phyloP scores from a whole-genome alignment of 192 early-diverging fungal genomes.

The Mortierella claussenii region DNA sequence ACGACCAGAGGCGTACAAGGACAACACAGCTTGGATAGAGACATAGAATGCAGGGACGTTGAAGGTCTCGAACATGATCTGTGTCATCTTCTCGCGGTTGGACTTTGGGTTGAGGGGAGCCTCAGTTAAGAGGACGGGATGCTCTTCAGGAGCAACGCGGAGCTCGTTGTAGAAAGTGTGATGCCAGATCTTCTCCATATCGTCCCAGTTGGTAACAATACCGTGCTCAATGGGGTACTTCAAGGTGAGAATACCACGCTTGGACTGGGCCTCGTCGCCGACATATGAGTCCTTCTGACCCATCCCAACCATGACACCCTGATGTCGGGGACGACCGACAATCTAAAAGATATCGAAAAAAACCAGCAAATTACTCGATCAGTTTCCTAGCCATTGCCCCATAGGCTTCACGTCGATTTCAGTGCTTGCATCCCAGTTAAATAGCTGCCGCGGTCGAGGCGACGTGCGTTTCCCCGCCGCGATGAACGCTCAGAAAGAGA shows the following conservation, averaged over 20 bases:
- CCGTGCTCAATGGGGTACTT: conserved; percentile 93
- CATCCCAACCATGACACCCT: conserved; percentile 92
- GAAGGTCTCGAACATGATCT: conserved; percentile 99
- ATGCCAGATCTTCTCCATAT: conserved; percentile 97
- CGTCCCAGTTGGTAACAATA: conserved; percentile 94
- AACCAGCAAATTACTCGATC: not conserved
- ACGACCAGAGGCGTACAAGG: conserved; percentile 96
- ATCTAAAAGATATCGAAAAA: conserved; percentile 60
- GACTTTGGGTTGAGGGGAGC: conserved; percentile 97
- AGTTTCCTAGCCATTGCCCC: not conserved
- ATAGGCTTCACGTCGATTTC: not conserved
- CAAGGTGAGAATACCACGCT: conserved; percentile 89
- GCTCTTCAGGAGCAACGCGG: conserved; percentile 97
- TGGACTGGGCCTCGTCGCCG: conserved; percentile 91
- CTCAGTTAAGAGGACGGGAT: conserved; percentile 97
- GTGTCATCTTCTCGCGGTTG: conserved; percentile 99
- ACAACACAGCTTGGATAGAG: conserved; percentile 93
- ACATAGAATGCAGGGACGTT: conserved; percentile 98
- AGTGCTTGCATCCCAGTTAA: not conserved
- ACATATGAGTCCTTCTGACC: conserved; percentile 92
- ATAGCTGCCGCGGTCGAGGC: too few species aligned
- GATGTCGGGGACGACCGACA: conserved; percentile 88
- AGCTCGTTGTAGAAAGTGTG: conserved; percentile 99
- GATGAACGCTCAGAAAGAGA: not conserved
- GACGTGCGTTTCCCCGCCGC: too few species aligned